Evolutionary conservation across 352 stramenopile genomes (phyloP).

Genomic region (Globisporangium apiculatum): DNA sequence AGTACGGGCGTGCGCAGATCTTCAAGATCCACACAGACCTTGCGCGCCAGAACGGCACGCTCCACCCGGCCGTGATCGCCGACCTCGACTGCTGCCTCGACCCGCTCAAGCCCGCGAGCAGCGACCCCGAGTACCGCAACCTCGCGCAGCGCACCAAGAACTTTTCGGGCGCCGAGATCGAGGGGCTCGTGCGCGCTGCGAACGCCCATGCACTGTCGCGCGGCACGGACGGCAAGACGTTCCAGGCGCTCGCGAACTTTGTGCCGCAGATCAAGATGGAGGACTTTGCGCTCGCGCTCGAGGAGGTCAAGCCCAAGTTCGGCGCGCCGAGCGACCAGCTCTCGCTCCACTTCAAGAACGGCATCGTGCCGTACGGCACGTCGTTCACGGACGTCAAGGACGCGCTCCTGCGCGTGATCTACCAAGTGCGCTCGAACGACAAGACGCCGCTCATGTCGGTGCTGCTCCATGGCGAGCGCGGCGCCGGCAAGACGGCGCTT

Average conservation of each 20-base stretch:
- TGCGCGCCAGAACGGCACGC: slow-evolving; percentile 59
- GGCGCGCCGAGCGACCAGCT: slow-evolving; percentile 93
- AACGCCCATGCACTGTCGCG: slow-evolving; percentile 79
- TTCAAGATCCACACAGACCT: slow-evolving; percentile 97
- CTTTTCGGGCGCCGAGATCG: slow-evolving; percentile 97
- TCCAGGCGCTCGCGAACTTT: slow-evolving; percentile 75
- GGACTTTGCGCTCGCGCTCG: slow-evolving; percentile 94
- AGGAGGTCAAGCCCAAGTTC: slow-evolving; percentile 98
- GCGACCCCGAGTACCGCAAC: slow-evolving; percentile 79
- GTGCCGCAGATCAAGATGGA: slow-evolving; percentile 76
- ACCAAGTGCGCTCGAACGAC: slow-evolving; percentile 92
- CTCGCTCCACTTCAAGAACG: slow-evolving; percentile 93
- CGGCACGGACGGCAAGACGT: slow-evolving; percentile 77
- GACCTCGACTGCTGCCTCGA: slow-evolving; percentile 73
- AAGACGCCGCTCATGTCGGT: slow-evolving; percentile 97
- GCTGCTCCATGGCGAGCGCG: slow-evolving; percentile 92
- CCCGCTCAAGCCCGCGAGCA: slow-evolving; percentile 47
- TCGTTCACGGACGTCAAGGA: slow-evolving; percentile 92
- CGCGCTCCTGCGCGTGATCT: slow-evolving; percentile 90
- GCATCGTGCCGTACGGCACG: slow-evolving; percentile 94
- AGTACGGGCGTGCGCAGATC: slow-evolving; percentile 94
- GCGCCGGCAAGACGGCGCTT: slow-evolving; percentile 96
- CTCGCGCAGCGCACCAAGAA: slow-evolving; percentile 97
- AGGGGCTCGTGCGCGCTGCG: slow-evolving; percentile 96
- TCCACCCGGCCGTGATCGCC: slow-evolving; percentile 64